Conservation (phyloP, 2,329 filamentous ascomycete genomes). For the Aspergillus hortae region DNA sequence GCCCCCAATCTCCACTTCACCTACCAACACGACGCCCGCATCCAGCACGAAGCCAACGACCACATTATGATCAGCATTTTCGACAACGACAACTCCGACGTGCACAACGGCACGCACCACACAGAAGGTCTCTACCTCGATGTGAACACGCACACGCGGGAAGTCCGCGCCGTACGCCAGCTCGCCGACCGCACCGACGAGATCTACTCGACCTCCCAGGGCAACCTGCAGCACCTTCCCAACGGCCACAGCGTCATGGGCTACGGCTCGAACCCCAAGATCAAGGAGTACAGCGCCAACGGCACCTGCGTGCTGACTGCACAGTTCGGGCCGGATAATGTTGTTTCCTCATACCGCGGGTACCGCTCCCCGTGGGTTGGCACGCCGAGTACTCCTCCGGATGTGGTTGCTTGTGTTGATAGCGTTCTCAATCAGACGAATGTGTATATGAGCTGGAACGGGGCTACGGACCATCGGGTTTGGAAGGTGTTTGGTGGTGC, state of each 20-base stretch:
- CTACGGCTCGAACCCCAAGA: constrained; percentile 28
- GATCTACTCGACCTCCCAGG: constrained; percentile 20
- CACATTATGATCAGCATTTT: constrained; percentile 27
- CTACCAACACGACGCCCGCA: constrained; percentile 31
- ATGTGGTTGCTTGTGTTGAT: constrained; percentile 6
- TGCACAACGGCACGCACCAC: constrained; percentile 6
- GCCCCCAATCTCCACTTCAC: constrained; percentile 16
- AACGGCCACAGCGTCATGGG: constrained; percentile 24
- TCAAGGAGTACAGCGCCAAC: constrained; percentile 28
- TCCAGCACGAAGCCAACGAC: constrained; percentile 28
- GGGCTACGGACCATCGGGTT: constrained; percentile 28
- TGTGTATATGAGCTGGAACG: constrained; percentile 40
- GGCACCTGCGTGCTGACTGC: constrained; percentile 28
- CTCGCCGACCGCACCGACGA: constrained; percentile 17
- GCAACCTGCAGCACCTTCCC: constrained; percentile 20
- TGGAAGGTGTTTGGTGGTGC: not conserved
- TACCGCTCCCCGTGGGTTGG: constrained; percentile 19
- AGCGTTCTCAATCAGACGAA: constrained; percentile 2
- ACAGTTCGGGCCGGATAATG: constrained; percentile 24
- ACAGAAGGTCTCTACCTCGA: constrained; percentile 22
- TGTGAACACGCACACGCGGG: constrained; percentile 10
- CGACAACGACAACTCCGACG: constrained; percentile 24
- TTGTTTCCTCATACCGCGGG: constrained; percentile 29
- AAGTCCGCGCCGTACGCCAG: constrained; percentile 3
- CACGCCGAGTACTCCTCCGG: constrained; percentile 18